Evolutionary conservation across 257 asterid species (phyloP).

Genomic region (Phtheirospermum japonicum): DNA sequence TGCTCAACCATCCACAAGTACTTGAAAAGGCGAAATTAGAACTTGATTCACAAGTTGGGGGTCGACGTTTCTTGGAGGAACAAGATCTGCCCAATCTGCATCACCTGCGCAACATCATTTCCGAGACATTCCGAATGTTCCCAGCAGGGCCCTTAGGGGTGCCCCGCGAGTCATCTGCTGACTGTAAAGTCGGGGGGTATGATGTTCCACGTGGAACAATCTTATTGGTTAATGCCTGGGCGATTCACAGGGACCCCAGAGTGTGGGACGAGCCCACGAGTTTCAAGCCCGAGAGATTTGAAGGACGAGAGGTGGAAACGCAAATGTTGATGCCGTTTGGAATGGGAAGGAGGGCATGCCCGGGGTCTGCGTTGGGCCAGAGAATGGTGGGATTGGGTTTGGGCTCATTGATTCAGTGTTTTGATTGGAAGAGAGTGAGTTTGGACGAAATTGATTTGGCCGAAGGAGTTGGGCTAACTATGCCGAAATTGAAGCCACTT

Average conservation of each 20-base stretch:
- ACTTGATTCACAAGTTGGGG: background rate
- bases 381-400: conserved; percentile 27
- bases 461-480: conserved; percentile 30
- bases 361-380: conserved; percentile 30
- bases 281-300: conserved; percentile 39
- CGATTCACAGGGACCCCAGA: conserved; percentile 34
- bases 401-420: conserved; percentile 33
- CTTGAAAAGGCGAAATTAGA: conserved; percentile 19
- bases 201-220: conserved; percentile 29
- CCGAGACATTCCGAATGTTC: conserved; percentile 31
- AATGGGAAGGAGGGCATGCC: conserved; percentile 38
- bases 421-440: conserved; percentile 25
- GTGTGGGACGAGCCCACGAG: conserved; percentile 28
- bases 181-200: conserved; percentile 35
- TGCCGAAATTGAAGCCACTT: conserved; percentile 30
- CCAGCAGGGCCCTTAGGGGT: conserved; percentile 30
- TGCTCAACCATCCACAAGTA: conserved; percentile 28
- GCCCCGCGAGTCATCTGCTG: conserved; percentile 28
- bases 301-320: background rate
- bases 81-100: conserved; percentile 29
- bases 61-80: conserved; percentile 19
- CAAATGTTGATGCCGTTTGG: conserved; percentile 32
- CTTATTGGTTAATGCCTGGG: conserved; percentile 33
- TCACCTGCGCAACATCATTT: conserved; percentile 25
- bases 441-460: conserved; percentile 22